Percentiles rank a stretch among this genome's conserved stretches.
These are phyloP conservation scores for Boletus sp. DNA, from an alignment of 768 basidiomycete species.

Conservation along the genomic window DNA sequence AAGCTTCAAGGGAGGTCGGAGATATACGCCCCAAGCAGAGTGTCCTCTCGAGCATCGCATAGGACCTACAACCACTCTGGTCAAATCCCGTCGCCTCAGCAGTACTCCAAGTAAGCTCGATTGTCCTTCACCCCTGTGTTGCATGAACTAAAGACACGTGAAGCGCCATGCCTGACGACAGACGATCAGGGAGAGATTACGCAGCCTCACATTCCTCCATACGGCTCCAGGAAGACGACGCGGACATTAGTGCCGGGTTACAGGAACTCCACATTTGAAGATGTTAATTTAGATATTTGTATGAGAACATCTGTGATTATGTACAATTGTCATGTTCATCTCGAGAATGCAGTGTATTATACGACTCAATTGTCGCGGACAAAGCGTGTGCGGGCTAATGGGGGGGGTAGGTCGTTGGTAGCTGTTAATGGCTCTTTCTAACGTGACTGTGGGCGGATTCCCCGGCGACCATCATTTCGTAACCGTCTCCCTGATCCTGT, in stretches of 20 bases:
- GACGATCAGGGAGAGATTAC: conserved; percentile 23
- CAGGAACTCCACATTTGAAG: conserved; percentile 25
- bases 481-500: conserved; percentile 21
- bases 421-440: background rate
- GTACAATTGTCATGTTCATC: conserved; percentile 4
- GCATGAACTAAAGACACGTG: conserved; percentile 5
- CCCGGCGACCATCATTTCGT: background rate
- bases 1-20: conserved; percentile 15
- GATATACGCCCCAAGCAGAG: conserved; percentile 17
- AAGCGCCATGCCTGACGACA: conserved; percentile 27
- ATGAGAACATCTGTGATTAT: background rate
- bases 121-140: background rate
- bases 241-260: conserved; percentile 24
- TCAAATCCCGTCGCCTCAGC: conserved; percentile 16
- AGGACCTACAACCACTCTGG: conserved; percentile 20
- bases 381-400: background rate
- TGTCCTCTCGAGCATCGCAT: conserved; percentile 29
- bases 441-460: conserved; percentile 3
- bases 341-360: conserved; percentile 6
- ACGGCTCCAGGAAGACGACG: conserved; percentile 18
- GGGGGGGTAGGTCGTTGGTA: background rate
- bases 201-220: conserved; percentile 16
- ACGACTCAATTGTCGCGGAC: background rate
- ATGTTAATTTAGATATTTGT: conserved; percentile 4
- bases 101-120: conserved; percentile 20